Conservation (phyloP, 345 rosid genomes). For the Tarenaya hassleriana region DNA sequence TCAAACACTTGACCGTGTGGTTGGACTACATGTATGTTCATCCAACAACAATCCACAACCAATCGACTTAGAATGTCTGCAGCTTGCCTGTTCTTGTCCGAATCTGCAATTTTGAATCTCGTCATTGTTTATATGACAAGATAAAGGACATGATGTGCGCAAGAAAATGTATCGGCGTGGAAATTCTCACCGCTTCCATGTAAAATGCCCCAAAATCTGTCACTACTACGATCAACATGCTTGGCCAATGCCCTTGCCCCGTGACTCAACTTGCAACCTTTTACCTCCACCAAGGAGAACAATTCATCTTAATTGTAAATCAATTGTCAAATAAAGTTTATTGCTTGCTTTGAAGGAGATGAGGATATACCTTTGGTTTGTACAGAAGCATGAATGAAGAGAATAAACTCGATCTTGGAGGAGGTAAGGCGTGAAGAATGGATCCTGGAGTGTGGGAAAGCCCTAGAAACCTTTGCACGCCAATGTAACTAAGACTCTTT, state of each 20-base stretch:
- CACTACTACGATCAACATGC: conserved; percentile 54
- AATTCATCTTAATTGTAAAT: conserved; percentile 3
- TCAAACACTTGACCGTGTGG: conserved; percentile 65
- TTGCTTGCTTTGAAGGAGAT: no score
- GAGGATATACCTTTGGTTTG: conserved; percentile 43
- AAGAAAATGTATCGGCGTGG: no score
- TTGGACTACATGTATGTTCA: conserved; percentile 54
- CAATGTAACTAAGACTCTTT: conserved; percentile 54
- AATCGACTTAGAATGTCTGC: conserved; percentile 37
- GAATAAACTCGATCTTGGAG: conserved; percentile 51
- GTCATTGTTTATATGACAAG: no score
- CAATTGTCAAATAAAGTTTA: no score
- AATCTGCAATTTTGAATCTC: no score
- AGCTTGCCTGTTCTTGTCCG: conserved; percentile 49
- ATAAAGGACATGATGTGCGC: neutral
- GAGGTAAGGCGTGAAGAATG: conserved; percentile 50
- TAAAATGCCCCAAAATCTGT: conserved; percentile 54
- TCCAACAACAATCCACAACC: conserved; percentile 48
- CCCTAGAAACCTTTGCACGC: conserved; percentile 55
- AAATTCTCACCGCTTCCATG: conserved; percentile 63
- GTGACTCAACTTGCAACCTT: conserved; percentile 53
- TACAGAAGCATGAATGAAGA: conserved; percentile 60
- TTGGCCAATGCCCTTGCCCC: conserved; percentile 85
- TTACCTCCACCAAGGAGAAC: conserved; percentile 34
- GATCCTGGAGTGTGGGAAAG: conserved; percentile 58